Conservation (phyloP, 2,329 filamentous ascomycete species). For the Aspergillus texensis region DNA sequence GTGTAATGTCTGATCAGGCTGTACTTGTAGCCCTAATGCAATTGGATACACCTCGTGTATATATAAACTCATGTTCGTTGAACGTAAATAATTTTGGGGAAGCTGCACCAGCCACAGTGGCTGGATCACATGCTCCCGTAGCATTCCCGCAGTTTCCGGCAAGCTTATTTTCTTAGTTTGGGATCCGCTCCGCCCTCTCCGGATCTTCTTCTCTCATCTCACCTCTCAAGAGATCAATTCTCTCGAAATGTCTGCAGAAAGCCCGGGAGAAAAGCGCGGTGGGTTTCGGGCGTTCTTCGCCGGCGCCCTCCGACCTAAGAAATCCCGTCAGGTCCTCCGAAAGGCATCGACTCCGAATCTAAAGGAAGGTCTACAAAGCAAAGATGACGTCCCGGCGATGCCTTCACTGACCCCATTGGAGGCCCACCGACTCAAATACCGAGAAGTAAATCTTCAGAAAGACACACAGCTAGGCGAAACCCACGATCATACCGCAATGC, state of each 20-base stretch:
- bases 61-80: too few relatives aligned
- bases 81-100: too few relatives aligned
- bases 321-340: slow-evolving; percentile 40
- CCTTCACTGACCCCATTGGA: slow-evolving; percentile 37
- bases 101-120: slow-evolving; percentile 8
- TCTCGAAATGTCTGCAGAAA: slow-evolving; percentile 33
- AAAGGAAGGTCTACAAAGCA: slow-evolving; percentile 23
- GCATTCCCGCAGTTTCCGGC: background rate
- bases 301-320: slow-evolving; percentile 37
- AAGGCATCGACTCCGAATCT: slow-evolving; percentile 36
- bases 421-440: slow-evolving; percentile 38
- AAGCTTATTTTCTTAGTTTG: background rate
- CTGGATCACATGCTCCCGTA: background rate
- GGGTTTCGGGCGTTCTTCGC: slow-evolving; percentile 33
- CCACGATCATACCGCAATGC: slow-evolving; percentile 39
- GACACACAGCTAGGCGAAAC: slow-evolving; percentile 42
- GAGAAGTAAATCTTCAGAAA: slow-evolving; percentile 27
- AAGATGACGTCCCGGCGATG: slow-evolving; percentile 31
- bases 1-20: slow-evolving; percentile 15
- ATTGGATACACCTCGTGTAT: background rate
- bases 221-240: background rate
- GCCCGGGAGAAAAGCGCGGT: slow-evolving; percentile 31
- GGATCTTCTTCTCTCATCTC: slow-evolving; percentile 1
- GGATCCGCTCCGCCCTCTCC: background rate
- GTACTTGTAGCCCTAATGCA: slow-evolving; percentile 13